These are phyloP conservation scores for Candida vaughaniae DNA, from an alignment of 805 yeast genomes.

Conservation along the genomic window DNA sequence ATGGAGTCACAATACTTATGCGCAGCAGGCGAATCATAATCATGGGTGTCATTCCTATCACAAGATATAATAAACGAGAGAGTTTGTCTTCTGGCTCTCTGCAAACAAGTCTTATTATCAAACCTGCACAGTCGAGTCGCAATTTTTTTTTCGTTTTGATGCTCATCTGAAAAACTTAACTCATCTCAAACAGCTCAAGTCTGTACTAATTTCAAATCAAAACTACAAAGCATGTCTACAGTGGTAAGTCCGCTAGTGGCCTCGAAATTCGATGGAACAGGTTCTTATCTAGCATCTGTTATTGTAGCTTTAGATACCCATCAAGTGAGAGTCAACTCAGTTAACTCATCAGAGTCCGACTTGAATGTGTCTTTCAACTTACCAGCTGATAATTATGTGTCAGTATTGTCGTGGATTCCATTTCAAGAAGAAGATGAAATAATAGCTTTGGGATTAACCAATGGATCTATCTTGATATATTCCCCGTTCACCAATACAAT, in stretches of 20 bases:
- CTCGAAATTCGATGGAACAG: slow-evolving; percentile 60
- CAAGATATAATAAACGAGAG: too few species aligned
- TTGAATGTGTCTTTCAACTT: slow-evolving; percentile 51
- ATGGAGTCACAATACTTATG: too few species aligned
- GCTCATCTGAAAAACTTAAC: slow-evolving; percentile 13
- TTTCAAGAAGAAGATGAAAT: slow-evolving; percentile 39
- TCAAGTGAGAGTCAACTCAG: slow-evolving; percentile 61
- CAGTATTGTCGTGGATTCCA: slow-evolving; percentile 55
- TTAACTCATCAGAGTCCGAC: slow-evolving; percentile 39
- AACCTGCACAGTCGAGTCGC: slow-evolving; percentile 6
- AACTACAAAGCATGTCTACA: slow-evolving; percentile 2
- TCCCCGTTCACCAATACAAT: slow-evolving; percentile 65
- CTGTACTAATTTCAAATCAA: background rate
- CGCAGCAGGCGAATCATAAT: too few species aligned
- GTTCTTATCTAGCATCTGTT: slow-evolving; percentile 63
- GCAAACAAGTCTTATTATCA: background rate
- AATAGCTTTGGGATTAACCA: slow-evolving; percentile 62
- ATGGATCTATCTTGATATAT: slow-evolving; percentile 63
- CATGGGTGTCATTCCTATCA: too few species aligned
- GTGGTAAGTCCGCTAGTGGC: slow-evolving; percentile 29
- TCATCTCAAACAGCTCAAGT: slow-evolving; percentile 9
- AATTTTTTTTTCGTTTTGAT: slow-evolving; percentile 1
- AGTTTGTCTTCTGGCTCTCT: background rate
- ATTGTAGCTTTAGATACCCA: slow-evolving; percentile 70
- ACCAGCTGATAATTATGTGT: slow-evolving; percentile 49